Conservation (phyloP, 371 early-diverging fungal genomes). For the Funneliformis caledonium region DNA sequence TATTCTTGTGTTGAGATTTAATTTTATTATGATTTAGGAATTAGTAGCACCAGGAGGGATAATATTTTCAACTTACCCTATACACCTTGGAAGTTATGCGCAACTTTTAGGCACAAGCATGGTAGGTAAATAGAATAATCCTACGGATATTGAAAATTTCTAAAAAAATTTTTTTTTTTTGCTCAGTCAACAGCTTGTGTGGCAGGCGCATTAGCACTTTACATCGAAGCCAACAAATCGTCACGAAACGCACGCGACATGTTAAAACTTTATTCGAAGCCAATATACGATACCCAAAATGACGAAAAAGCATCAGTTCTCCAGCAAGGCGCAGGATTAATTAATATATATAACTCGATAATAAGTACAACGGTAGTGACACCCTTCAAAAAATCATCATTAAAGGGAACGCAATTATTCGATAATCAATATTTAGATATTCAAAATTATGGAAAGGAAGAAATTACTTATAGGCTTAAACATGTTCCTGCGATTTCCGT, state of each 20-base stretch:
- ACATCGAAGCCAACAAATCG: constrained; percentile 43
- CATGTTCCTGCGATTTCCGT: constrained; percentile 55
- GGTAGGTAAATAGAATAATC: constrained; percentile 18
- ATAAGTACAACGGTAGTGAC: constrained; percentile 53
- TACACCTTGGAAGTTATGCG: constrained; percentile 57
- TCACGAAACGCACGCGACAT: constrained; percentile 41
- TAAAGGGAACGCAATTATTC: constrained; percentile 58
- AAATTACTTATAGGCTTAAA: constrained; percentile 56
- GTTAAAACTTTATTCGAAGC: neutral
- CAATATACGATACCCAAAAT: constrained; percentile 19
- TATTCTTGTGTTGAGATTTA: neutral
- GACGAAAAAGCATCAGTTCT: constrained; percentile 44
- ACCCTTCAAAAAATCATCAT: constrained; percentile 66
- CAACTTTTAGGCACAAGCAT: constrained; percentile 64
- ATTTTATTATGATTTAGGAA: constrained; percentile 52
- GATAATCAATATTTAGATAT: constrained; percentile 56
- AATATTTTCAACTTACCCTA: constrained; percentile 72
- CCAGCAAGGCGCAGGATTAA: constrained; percentile 77
- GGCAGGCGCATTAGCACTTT: constrained; percentile 70
- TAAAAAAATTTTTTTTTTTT: neutral
- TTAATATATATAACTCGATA: constrained; percentile 68
- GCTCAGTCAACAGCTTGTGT: constrained; percentile 67
- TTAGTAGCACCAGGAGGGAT: constrained; percentile 73
- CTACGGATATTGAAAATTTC: neutral
- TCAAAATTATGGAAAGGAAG: constrained; percentile 60